A percentile compares a stretch with the other conserved stretches of the same genome.
These are phyloP conservation scores for Cajanus cajan DNA, from an alignment of 306 rosid genomes.

Conservation along the genomic window DNA sequence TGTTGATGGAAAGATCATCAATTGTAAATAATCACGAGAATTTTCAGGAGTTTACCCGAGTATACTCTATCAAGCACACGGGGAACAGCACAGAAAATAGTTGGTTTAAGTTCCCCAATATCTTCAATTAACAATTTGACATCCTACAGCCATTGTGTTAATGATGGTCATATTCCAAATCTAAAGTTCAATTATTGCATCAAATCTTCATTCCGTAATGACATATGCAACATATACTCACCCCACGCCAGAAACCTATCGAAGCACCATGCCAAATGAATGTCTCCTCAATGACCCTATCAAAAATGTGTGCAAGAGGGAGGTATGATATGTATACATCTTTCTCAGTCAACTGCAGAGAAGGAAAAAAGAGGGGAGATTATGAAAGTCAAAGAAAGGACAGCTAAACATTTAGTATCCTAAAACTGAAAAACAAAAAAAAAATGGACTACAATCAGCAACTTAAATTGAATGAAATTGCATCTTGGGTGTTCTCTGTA, in stretches of 20 bases:
- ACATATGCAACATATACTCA: constrained; percentile 40
- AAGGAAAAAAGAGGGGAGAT: constrained; percentile 18
- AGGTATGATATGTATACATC: constrained; percentile 93
- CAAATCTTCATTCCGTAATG: background rate
- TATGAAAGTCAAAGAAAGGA: constrained; percentile 11
- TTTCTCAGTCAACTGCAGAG: constrained; percentile 53
- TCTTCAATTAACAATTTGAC: constrained; percentile 86
- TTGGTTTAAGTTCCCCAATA: constrained; percentile 85
- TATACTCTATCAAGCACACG: constrained; percentile 93
- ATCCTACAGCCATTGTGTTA: constrained; percentile 59
- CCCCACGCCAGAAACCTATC: constrained; percentile 99
- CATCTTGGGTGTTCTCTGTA: background rate
- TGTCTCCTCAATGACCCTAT: constrained; percentile 91
- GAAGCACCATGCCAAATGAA: constrained; percentile 88
- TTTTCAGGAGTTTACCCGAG: constrained; percentile 48
- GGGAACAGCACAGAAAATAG: constrained; percentile 95
- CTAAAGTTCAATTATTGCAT: constrained; percentile 20
- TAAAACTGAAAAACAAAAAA: background rate
- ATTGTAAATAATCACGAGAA: background rate
- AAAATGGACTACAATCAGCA: background rate
- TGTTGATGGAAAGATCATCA: background rate
- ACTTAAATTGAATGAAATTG: background rate
- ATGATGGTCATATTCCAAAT: constrained; percentile 18
- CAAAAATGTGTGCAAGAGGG: constrained; percentile 94
- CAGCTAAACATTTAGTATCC: constrained; percentile 27